Base-by-base conservation (phyloP, 257 asterid genomes). In the Plantago major region DNA sequence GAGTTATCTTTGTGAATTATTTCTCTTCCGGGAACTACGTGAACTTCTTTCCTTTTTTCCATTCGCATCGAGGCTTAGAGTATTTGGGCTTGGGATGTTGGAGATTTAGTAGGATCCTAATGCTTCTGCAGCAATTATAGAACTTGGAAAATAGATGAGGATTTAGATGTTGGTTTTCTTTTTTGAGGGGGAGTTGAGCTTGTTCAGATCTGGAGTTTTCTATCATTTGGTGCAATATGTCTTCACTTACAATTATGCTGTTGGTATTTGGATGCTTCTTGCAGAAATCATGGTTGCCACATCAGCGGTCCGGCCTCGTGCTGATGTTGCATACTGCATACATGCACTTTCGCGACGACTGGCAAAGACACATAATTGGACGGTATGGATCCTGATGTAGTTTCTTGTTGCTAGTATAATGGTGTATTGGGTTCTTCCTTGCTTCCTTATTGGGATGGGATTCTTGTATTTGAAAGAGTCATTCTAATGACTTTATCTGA, bases 351-450 rank as follows among this genome's bases (percentile, higher is more conserved):
- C 96, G 11, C 78, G 95, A 77, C 74, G 99, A 73, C 76, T 92
- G 86, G 86, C 87, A 0, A 92, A 92, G 88, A 92, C 99, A 3
- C 96, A 73, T 74, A 89, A 89, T 62, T 92, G 99, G 99, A 92
- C 95, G 90, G 99, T 89, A 89, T 71, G 77, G 51, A 74, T 63
- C 59, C 56, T 61, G 62, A 42, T 65, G 19, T 59, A 19, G 17
- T 28, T 40, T 17, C 14, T 30, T 53, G 40, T 30, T 53, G 40
- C 55, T 55, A 47, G 17, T 60, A 53, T 45, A 62, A 57, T 58
- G 45, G 46, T 48, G 46, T 17, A 50, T 74, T 15, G 28, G 9
- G 51, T n/a, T 47, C 3, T 11, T 60, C 40, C 8, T 74, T 53
- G 30, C 48, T 53, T 45, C 48, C 45, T 42, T 58, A 56, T 14